Evolutionary conservation across 108 stramenopile genomes (phyloP).

Genomic region (Bacterosira constricta): DNA sequence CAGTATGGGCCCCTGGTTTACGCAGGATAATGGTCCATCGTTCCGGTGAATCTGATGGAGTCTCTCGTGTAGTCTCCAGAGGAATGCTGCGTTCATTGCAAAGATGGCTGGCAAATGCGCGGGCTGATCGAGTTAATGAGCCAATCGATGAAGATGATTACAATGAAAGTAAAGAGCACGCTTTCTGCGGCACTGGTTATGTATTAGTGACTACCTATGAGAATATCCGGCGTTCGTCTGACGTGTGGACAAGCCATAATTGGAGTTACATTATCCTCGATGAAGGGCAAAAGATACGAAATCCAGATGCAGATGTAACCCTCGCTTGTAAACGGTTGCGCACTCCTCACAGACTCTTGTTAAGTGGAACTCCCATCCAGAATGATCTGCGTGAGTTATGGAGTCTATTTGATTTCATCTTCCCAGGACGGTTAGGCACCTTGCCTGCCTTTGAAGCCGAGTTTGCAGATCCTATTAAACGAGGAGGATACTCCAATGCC

Average conservation of each 20-base stretch:
- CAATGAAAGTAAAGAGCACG: conserved; percentile 52
- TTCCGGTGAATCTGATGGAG: conserved; percentile 71
- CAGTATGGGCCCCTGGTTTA: conserved; percentile 92
- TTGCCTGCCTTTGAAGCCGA: conserved; percentile 94
- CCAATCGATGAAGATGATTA: conserved; percentile 75
- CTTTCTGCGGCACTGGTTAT: conserved; percentile 82
- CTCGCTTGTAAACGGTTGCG: conserved; percentile 83
- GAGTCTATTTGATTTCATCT: conserved; percentile 95
- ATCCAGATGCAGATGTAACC: conserved; percentile 96
- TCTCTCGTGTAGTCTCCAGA: conserved; percentile 36
- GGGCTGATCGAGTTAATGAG: conserved; percentile 73
- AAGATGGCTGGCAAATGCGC: conserved; percentile 62
- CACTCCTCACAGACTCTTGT: conserved; percentile 82
- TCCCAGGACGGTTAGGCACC: conserved; percentile 96
- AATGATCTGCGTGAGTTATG: conserved; percentile 97
- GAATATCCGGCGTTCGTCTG: conserved; percentile 69
- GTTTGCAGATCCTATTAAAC: conserved; percentile 92
- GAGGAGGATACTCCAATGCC: conserved; percentile 94
- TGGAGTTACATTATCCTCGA: conserved; percentile 96
- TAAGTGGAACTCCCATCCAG: conserved; percentile 94
- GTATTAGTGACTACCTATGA: conserved; percentile 94
- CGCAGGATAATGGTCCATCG: conserved; percentile 79
- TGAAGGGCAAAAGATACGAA: conserved; percentile 98
- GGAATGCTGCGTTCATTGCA: conserved; percentile 49
- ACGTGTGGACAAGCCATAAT: conserved; percentile 71